A percentile compares a stretch with the other conserved stretches of the same genome.
phyloP scores from a whole-genome alignment of 2,329 filamentous ascomycete species.

The Fusarium xyrophilum region DNA sequence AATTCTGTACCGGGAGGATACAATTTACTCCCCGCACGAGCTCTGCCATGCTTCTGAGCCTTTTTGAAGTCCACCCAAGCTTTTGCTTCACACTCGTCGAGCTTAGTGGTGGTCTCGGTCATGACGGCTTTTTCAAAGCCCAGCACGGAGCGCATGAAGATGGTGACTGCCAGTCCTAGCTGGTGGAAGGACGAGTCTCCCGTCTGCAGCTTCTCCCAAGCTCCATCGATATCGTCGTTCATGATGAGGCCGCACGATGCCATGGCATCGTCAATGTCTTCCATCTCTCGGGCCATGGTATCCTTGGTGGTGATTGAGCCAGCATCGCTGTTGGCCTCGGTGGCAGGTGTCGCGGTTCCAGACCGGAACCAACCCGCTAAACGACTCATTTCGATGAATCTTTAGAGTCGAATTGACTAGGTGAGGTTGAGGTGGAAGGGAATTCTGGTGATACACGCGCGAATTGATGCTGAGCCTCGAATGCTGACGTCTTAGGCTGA shows the following conservation, averaged over 20 bases:
- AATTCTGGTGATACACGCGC: background rate
- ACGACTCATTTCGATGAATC: slow-evolving; percentile 51
- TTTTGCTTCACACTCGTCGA: slow-evolving; percentile 77
- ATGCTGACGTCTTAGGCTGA: slow-evolving; percentile 38
- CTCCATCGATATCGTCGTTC: slow-evolving; percentile 87
- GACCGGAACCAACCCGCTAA: slow-evolving; percentile 61
- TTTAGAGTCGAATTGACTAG: background rate
- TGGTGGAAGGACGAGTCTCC: slow-evolving; percentile 87
- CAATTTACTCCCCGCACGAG: slow-evolving; percentile 53
- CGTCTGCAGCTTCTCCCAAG: slow-evolving; percentile 74
- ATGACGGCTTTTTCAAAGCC: slow-evolving; percentile 94
- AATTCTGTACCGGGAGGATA: slow-evolving; percentile 89
- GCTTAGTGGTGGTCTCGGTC: slow-evolving; percentile 75
- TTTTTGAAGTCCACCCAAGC: slow-evolving; percentile 79
- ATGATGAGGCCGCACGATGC: slow-evolving; percentile 75
- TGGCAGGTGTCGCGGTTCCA: slow-evolving; percentile 40
- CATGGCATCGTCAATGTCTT: slow-evolving; percentile 67
- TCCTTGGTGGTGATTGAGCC: slow-evolving; percentile 36
- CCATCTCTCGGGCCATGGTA: slow-evolving; percentile 54
- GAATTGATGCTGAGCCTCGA: slow-evolving; percentile 22
- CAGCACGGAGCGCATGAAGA: slow-evolving; percentile 84
- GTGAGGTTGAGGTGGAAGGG: too few relatives aligned
- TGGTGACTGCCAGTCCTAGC: slow-evolving; percentile 80
- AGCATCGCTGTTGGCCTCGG: slow-evolving; percentile 44
- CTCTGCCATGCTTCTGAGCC: slow-evolving; percentile 68